Percentiles rank a stretch among this genome's conserved stretches.
These are phyloP conservation scores for Linnemannia schmuckeri DNA, from an alignment of 192 early-diverging fungal species.

Conservation along the genomic window DNA sequence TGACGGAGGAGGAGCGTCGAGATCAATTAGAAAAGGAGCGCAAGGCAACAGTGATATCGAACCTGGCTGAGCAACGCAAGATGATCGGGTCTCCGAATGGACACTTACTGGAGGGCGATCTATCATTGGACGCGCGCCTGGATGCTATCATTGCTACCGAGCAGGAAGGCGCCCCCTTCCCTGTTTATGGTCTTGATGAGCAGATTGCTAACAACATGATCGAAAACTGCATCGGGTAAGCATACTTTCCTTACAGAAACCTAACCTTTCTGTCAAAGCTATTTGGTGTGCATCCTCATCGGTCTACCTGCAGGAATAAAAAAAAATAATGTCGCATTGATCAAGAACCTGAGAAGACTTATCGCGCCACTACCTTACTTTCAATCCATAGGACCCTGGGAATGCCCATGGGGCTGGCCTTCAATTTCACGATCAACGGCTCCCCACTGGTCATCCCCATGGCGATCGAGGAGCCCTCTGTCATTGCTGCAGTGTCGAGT, in stretches of 20 bases:
- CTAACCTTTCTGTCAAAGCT: not conserved
- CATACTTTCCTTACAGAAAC: not conserved
- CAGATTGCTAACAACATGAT: slow-evolving; percentile 83
- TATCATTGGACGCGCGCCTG: slow-evolving; percentile 54
- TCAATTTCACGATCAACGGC: slow-evolving; percentile 81
- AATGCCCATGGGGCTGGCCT: slow-evolving; percentile 77
- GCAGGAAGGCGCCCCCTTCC: slow-evolving; percentile 58
- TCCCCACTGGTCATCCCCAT: slow-evolving; percentile 74
- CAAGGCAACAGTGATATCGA: slow-evolving; percentile 20
- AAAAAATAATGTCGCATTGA: not conserved
- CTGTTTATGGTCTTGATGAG: slow-evolving; percentile 73
- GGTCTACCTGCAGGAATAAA: not conserved
- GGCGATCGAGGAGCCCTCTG: slow-evolving; percentile 84
- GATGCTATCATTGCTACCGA: slow-evolving; percentile 46
- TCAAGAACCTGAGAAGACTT: not conserved
- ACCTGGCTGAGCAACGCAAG: slow-evolving; percentile 45
- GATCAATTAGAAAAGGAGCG: slow-evolving; percentile 45
- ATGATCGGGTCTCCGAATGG: slow-evolving; percentile 50
- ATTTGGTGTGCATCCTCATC: not conserved
- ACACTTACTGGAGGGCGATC: slow-evolving; percentile 21
- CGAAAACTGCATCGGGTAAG: slow-evolving; percentile 80
- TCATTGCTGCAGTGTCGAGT: slow-evolving; percentile 83
- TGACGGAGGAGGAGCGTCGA: slow-evolving; percentile 45
- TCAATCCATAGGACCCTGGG: slow-evolving; percentile 67
- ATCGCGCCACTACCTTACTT: slow-evolving; percentile 1